These are phyloP conservation scores for Magnolia sinica DNA, from an alignment of 164 flowering plant species.

Conservation along the genomic window DNA sequence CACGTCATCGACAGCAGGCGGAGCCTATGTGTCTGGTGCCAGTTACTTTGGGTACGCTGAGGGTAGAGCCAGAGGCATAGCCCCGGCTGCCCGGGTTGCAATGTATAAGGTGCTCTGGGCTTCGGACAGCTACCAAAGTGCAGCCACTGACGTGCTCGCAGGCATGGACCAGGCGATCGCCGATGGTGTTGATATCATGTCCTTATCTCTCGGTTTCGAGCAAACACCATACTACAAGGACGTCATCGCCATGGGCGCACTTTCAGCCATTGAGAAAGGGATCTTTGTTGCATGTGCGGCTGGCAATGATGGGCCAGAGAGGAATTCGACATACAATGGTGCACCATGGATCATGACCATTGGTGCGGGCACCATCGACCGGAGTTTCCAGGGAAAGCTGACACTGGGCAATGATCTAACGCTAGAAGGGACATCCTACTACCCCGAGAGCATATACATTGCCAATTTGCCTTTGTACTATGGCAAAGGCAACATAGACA, in stretches of 20 bases:
- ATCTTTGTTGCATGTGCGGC: conserved; percentile 38
- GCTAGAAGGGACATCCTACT: conserved; percentile 22
- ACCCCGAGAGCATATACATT: conserved; percentile 21
- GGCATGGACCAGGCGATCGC: conserved; percentile 47
- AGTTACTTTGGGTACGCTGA: conserved; percentile 37
- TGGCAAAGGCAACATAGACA: conserved; percentile 15
- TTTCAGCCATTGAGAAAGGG: conserved; percentile 41
- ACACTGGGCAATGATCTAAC: conserved; percentile 9
- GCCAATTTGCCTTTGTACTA: conserved; percentile 22
- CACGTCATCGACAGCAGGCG: conserved; percentile 38
- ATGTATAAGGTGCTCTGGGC: conserved; percentile 40
- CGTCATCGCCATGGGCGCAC: conserved; percentile 39
- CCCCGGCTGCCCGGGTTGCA: conserved; percentile 35
- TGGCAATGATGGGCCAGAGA: conserved; percentile 33
- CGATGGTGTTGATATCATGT: conserved; percentile 46
- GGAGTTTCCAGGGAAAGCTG: conserved; percentile 19
- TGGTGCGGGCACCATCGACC: conserved; percentile 37
- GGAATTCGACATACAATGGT: conserved; percentile 25
- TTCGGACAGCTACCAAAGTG: conserved; percentile 6
- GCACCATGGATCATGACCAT: conserved; percentile 51
- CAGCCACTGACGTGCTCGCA: conserved; percentile 33
- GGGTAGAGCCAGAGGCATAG: conserved; percentile 38
- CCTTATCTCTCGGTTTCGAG: conserved; percentile 33
- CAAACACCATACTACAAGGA: conserved; percentile 20
- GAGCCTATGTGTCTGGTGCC: conserved; percentile 16